phyloP scores from a whole-genome alignment of 108 stramenopile genomes.

The Nitzschia palea region DNA sequence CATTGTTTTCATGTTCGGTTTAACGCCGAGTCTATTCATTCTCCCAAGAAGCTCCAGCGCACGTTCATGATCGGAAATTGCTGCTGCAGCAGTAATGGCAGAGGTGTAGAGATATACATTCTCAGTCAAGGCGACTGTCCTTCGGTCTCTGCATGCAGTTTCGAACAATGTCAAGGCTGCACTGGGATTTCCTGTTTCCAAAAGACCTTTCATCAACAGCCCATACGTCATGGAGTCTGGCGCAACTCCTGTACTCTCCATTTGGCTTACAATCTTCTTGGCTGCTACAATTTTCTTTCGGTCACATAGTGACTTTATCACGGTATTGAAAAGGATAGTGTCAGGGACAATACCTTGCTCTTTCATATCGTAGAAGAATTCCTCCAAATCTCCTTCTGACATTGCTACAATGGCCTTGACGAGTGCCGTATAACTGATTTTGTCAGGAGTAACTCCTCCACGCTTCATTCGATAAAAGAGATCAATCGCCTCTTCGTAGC shows the following conservation, averaged over 20 bases:
- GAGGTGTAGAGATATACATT: conserved; percentile 87
- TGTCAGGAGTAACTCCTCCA: conserved; percentile 63
- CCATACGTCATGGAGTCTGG: conserved; percentile 86
- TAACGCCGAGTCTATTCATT: conserved; percentile 79
- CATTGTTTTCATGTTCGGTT: conserved; percentile 84
- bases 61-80: conserved; percentile 68
- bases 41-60: conserved; percentile 75
- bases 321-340: conserved; percentile 70
- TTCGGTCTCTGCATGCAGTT: conserved; percentile 61
- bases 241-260: conserved; percentile 66
- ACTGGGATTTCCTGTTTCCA: conserved; percentile 68
- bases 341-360: conserved; percentile 65
- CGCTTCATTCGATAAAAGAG: conserved; percentile 59
- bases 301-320: conserved; percentile 69
- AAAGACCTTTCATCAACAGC: conserved; percentile 75
- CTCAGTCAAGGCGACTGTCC: conserved; percentile 71
- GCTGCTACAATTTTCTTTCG: conserved; percentile 56
- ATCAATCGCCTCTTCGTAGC: conserved; percentile 58
- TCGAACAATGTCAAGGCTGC: conserved; percentile 82
- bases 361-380: conserved; percentile 80
- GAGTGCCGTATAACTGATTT: conserved; percentile 73
- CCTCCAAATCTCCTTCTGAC: conserved; percentile 54
- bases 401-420: conserved; percentile 67
- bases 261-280: conserved; percentile 69
- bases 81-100: conserved; percentile 81